Percentiles rank a stretch among this genome's conserved stretches.
phyloP scores from a whole-genome alignment of 352 stramenopile species.

The Pelagophyceae sp. region DNA sequence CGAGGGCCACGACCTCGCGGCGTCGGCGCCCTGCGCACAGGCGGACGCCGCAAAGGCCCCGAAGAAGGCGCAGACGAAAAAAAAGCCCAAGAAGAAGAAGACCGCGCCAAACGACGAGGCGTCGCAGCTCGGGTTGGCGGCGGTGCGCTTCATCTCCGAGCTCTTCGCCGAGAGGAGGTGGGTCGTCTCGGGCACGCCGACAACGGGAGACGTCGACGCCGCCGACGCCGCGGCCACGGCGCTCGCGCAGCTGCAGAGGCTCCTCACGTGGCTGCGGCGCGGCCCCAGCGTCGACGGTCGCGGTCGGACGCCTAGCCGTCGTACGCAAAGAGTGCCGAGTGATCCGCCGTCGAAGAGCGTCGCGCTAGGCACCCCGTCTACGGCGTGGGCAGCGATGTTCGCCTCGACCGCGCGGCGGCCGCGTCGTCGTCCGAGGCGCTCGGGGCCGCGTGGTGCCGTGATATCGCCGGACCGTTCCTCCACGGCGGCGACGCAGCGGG shows the following conservation, averaged over 20 bases:
- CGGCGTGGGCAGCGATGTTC: conserved; percentile 40
- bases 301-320: no score
- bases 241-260: conserved; percentile 72
- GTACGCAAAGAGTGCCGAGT: no score
- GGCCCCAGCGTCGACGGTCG: no score
- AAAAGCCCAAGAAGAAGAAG: conserved; percentile 36
- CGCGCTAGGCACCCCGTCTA: conserved; percentile 71
- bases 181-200: conserved; percentile 86
- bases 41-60: background rate
- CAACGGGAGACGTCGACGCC: conserved; percentile 73
- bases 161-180: conserved; percentile 71
- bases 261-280: conserved; percentile 78
- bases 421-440: no score
- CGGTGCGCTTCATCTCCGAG: conserved; percentile 66
- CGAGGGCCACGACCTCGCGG: conserved; percentile 81
- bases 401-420: conserved; percentile 5
- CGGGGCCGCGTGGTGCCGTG: background rate
- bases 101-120: background rate
- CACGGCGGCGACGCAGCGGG: conserved; percentile 1
- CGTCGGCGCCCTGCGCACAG: background rate
- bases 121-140: conserved; percentile 23
- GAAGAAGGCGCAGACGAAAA: conserved; percentile 36
- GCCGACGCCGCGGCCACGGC: conserved; percentile 41
- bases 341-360: no score
- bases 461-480: background rate